Percentiles rank a stretch among this genome's conserved stretches.
Evolutionary conservation across 2,329 filamentous ascomycete genomes (phyloP).

Genomic region (Ophiocordyceps sinensis): DNA sequence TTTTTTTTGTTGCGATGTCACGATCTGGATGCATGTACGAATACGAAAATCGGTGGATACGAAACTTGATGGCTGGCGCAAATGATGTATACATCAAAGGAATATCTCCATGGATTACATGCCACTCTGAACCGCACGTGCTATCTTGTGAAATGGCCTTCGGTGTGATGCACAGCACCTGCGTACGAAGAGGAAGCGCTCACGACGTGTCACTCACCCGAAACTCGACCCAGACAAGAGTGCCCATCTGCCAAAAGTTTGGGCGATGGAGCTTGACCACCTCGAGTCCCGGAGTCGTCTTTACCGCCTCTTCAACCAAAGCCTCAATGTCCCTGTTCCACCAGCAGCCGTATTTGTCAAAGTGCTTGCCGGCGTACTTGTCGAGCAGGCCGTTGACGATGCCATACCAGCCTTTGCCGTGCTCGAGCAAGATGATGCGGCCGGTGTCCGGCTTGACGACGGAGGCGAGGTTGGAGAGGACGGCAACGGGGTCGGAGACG

Average conservation of each 20-base stretch:
- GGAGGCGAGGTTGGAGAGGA: conserved; percentile 38
- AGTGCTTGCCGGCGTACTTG: conserved; percentile 38
- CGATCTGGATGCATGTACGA: conserved; percentile 8
- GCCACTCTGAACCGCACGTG: conserved; percentile 1
- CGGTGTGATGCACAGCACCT: too few species aligned
- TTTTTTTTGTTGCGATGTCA: conserved; percentile 6
- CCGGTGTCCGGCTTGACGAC: conserved; percentile 38
- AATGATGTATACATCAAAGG: conserved; percentile 1
- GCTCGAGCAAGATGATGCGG: conserved; percentile 46
- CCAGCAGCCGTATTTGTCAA: conserved; percentile 49
- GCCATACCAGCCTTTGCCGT: conserved; percentile 41
- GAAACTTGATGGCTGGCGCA: conserved; percentile 1
- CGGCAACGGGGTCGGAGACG: conserved; percentile 38
- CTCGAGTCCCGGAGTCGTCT: conserved; percentile 36
- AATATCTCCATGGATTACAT: conserved; percentile 2
- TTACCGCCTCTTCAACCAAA: conserved; percentile 35
- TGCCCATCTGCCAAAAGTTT: conserved; percentile 38
- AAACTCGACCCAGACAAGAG: conserved; percentile 44
- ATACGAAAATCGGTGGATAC: conserved; percentile 7
- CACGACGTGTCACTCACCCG: conserved; percentile 16
- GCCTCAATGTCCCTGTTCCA: conserved; percentile 50
- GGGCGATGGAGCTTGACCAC: conserved; percentile 39
- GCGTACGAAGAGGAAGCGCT: neutral
- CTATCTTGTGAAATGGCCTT: neutral
- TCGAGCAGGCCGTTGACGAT: conserved; percentile 43